Evolutionary conservation across 805 yeast genomes (phyloP), one percentile per base, ranked within the genome.

Genomic region (Sugiyamaella marilandica): DNA sequence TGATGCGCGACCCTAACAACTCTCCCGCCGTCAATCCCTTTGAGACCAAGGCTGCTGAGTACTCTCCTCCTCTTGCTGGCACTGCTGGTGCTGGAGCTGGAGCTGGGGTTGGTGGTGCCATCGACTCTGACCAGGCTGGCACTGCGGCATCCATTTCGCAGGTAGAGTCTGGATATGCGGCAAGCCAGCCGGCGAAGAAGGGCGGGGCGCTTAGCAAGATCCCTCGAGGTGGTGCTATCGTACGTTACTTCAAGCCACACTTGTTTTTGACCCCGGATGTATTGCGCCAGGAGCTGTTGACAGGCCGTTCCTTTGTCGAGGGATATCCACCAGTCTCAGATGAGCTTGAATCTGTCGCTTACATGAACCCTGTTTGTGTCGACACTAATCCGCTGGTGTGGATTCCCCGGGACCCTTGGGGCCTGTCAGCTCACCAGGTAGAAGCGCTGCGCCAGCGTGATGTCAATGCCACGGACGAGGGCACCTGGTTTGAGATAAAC

Each of bases 371-470:
- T 1, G 87, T 84, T 5, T 82, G 84, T 14, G 72, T 80, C 26
- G 84, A 84, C 0, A 67, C 74, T 44, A 78, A 87, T 60, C 95
- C 96, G 1, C 74, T 75, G n/a, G 71, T 92, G 18, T 92, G 99
- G 99, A 81, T 92, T 62, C 95, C 97, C n/a, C 73, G 74, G 53
- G 99, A 92, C 67, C 84, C 87, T 9, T 80, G 82, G 79, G 98
- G 98, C 1, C 78, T 88, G 60, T 85, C 96, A 0, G 70, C 74
- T 1, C 65, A 63, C 11, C 82, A 84, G 61, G 82, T 86, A 19
- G 77, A 76, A 37, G 73, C 80, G 41, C 75, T 87, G 49, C 61
- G 62, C 10, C 66, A 72, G 18, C 77, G 74, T 1, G 73, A 81
- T 7, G 79, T 89, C 46, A 75, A 78, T 14, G 81, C 87, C 48